Conservation (phyloP, 2,329 filamentous ascomycete species). For the Pleomassaria siparia region DNA sequence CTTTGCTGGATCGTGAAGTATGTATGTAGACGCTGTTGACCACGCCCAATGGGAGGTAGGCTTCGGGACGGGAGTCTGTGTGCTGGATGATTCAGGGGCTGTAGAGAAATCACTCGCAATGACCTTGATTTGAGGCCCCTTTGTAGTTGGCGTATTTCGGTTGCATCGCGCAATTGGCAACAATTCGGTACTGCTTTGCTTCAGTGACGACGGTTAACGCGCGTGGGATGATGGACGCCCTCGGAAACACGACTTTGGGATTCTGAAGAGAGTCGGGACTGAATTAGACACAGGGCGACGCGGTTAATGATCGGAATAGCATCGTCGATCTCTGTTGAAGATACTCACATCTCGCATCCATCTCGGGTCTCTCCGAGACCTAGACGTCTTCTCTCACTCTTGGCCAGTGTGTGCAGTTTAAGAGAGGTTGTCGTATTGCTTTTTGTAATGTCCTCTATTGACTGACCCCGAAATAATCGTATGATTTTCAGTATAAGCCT, state of each 20-base stretch:
- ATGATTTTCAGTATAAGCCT: too few species aligned
- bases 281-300: background rate
- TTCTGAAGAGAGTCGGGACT: background rate
- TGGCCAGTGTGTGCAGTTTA: too few species aligned
- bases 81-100: background rate
- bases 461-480: too few species aligned
- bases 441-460: too few species aligned
- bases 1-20: background rate
- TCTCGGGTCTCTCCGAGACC: background rate
- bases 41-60: background rate
- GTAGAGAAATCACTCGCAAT: too few species aligned
- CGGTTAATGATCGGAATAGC: background rate
- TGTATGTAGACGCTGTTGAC: background rate
- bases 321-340: too few species aligned
- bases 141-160: too few species aligned
- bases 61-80: background rate
- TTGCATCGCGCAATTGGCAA: too few species aligned
- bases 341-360: too few species aligned
- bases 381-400: too few species aligned
- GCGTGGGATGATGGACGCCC: background rate
- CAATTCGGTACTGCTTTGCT: background rate
- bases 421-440: too few species aligned
- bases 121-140: too few species aligned
- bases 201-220: background rate
- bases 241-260: background rate